phyloP scores from a whole-genome alignment of 2,329 filamentous ascomycete species.

The Ophiostoma pallidulum region DNA sequence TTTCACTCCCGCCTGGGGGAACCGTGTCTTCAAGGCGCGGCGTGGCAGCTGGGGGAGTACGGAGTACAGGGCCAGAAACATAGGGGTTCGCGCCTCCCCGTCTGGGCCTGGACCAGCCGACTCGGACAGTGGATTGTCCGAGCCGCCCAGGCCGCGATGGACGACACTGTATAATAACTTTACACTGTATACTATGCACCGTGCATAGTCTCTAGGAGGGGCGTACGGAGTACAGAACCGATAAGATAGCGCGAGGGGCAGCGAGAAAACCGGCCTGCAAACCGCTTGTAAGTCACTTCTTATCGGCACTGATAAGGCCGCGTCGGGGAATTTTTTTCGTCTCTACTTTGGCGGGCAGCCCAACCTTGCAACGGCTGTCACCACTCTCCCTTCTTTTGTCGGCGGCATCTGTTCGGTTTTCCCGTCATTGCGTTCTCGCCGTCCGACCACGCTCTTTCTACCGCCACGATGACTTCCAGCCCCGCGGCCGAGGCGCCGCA shows the following conservation, averaged over 20 bases:
- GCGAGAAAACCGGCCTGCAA: not conserved
- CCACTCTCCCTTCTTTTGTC: too few relatives aligned
- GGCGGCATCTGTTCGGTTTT: too few relatives aligned
- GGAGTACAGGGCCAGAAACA: too few relatives aligned
- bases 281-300: not conserved
- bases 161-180: not conserved
- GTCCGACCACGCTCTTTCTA: too few relatives aligned
- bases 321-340: slow-evolving; percentile 1
- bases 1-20: not conserved
- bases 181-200: too few relatives aligned
- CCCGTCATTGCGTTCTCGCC: too few relatives aligned
- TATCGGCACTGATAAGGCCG: not conserved
- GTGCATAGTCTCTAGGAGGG: not conserved
- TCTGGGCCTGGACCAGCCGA: not conserved
- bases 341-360: too few relatives aligned
- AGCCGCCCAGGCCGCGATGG: not conserved
- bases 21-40: slow-evolving; percentile 10
- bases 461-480: slow-evolving; percentile 6
- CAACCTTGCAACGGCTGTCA: too few relatives aligned
- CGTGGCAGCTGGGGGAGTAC: slow-evolving; percentile 1
- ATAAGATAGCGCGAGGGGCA: slow-evolving; percentile 3
- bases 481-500: slow-evolving; percentile 10
- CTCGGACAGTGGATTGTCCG: slow-evolving; percentile 6
- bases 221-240: not conserved
- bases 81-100: not conserved